Base-by-base conservation (phyloP, 2,329 filamentous ascomycete genomes). In the Rugonectria rugulosa region DNA sequence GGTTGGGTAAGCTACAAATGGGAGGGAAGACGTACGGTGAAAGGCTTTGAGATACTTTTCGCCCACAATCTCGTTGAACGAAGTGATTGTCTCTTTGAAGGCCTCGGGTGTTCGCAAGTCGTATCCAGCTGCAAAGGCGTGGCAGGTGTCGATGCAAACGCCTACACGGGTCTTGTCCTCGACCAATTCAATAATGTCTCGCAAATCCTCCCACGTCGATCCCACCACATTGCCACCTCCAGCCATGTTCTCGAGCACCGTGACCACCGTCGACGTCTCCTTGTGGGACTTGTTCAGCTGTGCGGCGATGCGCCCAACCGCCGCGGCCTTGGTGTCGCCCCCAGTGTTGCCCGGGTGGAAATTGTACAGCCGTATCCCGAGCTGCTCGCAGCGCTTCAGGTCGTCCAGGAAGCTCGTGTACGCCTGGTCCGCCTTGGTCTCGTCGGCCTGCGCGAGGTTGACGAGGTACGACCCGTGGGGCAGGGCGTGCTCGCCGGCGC, bases 401-500 rank as follows among this genome's bases (percentile, higher is more conserved):
- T 99, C 95, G 66, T 99, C 93, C 14, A 96, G 70, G 73, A 99
- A 99, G 53, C 87, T 85, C 32, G 79, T 82, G 70, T 96, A 97
- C 1, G 93, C 93, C 77, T 98, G 92, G 46, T 86, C 82, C 2
- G 92, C 91, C 72, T 96, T 96, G 32, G 81, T 82, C 21, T 84
- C 73, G 68, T 98, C 93, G 5, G 87, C 82, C 69, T 97, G 92
- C 1, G 95, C 95, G 6, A 99, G 85, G 70, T 99, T 99, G 68
- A 99, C 92, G 7, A 99, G 88, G 72, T 99, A 99, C 2, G 91
- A 96, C 27, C 95, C 95, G 71, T 99, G 95, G 0, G 95, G 95
- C 1, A 99, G 86, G 68, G 92, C 85, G 75, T 91, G 88, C 70
- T 85, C 84, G 53, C 80, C 80, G 6, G 87, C 83, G 67, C 91